Base-by-base conservation (phyloP, 2,329 filamentous ascomycete species). In the Lizonia empirigonia region DNA sequence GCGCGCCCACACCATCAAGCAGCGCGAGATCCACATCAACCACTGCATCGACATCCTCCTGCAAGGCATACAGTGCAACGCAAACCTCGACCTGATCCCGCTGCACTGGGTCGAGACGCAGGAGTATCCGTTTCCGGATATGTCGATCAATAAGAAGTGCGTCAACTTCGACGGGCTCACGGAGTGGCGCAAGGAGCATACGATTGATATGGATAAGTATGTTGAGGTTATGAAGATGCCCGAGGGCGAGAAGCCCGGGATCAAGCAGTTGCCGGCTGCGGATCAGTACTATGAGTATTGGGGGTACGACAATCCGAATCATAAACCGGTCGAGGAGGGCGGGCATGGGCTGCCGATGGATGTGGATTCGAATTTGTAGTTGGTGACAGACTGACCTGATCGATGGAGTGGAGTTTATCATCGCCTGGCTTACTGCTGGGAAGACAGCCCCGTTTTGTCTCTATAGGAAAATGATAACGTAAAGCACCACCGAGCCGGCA, bases 231-330 rank as follows among this genome's bases (percentile, higher is more conserved):
- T 60, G 57, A 46, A 52, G 26, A 46, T 51, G 49, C 41, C 41
- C 7, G 46, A 56, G 20, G 40, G 30, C 9, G 29, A 33, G 9
- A 44, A 58, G 42, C 48, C 45, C 12, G 46, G 51, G 9, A 53
- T 58, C 16, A 58, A 60, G 33, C 51, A 60, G 39, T 39, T 40
- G 2, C 57, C 57, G 3, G 57, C 57, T 29, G 52, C 54, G 19
- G 54, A 60, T 40, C 47, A 58, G 36, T 58, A 60, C 18, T 60
- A 58, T 29, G 57, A 60, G 42, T 58, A 60, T 26, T 60, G 41
- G 48, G 52, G 57, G 1, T 58, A 53, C 26, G 57, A 60, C 9
- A 58, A 58, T 27, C 57, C 55, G 20, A 60, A 60, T 20, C 57
- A 60, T 22, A 55, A 55, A 27, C 27, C 50, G n/a, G 35, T 48